phyloP scores from a whole-genome alignment of 2,329 filamentous ascomycete genomes.

The Zymoseptoria ardabiliae region DNA sequence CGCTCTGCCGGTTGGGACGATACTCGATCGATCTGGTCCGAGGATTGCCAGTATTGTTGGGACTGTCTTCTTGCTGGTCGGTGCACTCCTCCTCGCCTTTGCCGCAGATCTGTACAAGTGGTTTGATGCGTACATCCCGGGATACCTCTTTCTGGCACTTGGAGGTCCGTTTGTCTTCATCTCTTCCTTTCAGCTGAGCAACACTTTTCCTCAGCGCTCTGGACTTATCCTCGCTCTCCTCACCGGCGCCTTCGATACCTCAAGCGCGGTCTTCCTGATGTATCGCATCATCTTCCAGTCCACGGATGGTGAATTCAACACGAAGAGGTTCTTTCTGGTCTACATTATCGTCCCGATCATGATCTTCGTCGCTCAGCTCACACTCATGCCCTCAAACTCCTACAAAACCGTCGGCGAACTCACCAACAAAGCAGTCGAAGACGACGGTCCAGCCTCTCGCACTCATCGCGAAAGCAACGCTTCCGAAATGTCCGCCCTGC shows the following conservation, averaged over 20 bases:
- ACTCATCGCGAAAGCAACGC: constrained; percentile 55
- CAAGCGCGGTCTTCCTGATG: constrained; percentile 41
- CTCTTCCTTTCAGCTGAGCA: constrained; percentile 44
- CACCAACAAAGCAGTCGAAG: constrained; percentile 61
- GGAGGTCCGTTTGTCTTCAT: constrained; percentile 47
- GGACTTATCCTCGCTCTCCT: constrained; percentile 43
- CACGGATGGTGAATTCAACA: constrained; percentile 35
- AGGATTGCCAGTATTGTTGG: constrained; percentile 67
- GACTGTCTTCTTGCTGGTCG: constrained; percentile 58
- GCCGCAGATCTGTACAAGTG: constrained; percentile 53
- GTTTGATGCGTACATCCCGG: constrained; percentile 53
- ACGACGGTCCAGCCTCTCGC: constrained; percentile 25
- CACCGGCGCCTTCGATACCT: constrained; percentile 46
- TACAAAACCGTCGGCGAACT: constrained; percentile 65
- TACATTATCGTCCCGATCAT: constrained; percentile 43
- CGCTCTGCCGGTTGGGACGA: constrained; percentile 75
- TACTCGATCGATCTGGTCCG: constrained; percentile 77
- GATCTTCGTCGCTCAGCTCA: constrained; percentile 36
- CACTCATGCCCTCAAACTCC: constrained; percentile 41
- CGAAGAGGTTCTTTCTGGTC: constrained; percentile 44
- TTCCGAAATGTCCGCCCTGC: constrained; percentile 63
- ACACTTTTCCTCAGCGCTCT: constrained; percentile 44
- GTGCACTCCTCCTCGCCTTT: constrained; percentile 66
- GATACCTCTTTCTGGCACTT: constrained; percentile 43
- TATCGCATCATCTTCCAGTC: constrained; percentile 42